Evolutionary conservation across 1,284 basidiomycete genomes (phyloP).

Genomic region (Spongiforma sp.): DNA sequence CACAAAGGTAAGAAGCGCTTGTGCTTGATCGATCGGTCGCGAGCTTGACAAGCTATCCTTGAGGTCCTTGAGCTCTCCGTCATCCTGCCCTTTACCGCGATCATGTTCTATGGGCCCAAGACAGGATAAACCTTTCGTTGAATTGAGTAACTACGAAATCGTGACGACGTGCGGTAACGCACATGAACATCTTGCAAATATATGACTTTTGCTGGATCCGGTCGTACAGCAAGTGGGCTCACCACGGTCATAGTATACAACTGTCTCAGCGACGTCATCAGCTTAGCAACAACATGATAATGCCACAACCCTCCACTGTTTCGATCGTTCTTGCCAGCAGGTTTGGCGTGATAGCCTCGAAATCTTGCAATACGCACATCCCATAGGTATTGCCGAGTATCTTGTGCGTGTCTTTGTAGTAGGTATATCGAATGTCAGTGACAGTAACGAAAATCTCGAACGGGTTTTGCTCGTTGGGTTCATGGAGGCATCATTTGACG

Average conservation of each 20-base stretch:
- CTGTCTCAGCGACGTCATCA: constrained; percentile 94
- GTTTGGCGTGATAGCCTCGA: constrained; percentile 99
- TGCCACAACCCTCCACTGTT: constrained; percentile 97
- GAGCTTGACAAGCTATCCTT: constrained; percentile 87
- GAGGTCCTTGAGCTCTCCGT: constrained; percentile 79
- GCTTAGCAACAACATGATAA: constrained; percentile 89
- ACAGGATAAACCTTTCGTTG: constrained; percentile 98
- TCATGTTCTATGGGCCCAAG: constrained; percentile 74
- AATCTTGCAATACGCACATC: constrained; percentile 98
- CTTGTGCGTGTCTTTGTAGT: constrained; percentile 95
- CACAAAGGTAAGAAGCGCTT: constrained; percentile 91
- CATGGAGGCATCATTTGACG: constrained; percentile 91
- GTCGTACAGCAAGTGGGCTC: constrained; percentile 28
- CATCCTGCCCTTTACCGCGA: constrained; percentile 52
- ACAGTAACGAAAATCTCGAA: constrained; percentile 99
- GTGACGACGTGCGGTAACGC: constrained; percentile 91
- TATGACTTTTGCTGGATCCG: constrained; percentile 1
- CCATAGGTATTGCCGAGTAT: constrained; percentile 98
- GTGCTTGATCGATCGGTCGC: constrained; percentile 93
- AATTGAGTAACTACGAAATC: constrained; percentile 93
- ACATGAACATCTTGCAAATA: constrained; percentile 85
- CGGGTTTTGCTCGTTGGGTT: constrained; percentile 95
- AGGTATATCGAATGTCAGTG: constrained; percentile 99
- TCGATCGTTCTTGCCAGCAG: constrained; percentile 96
- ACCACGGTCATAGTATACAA: constrained; percentile 98